A percentile compares a stretch with the other conserved stretches of the same genome.
Evolutionary conservation across 768 basidiomycete species (phyloP).

Genomic region (Hericium rajendrae): DNA sequence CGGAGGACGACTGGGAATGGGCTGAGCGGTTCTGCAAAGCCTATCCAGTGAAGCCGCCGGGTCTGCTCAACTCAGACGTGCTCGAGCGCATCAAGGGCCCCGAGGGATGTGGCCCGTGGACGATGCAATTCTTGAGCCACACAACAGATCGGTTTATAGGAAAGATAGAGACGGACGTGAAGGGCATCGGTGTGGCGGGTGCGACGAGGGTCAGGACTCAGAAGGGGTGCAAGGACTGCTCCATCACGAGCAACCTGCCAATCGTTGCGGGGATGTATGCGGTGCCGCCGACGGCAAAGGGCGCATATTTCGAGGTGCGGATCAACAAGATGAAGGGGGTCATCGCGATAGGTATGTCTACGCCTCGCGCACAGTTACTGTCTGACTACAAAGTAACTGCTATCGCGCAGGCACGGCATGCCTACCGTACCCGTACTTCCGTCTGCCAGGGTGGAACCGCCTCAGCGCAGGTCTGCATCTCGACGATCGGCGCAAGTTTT

Average conservation of each 20-base stretch:
- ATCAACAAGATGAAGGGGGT: constrained; percentile 49
- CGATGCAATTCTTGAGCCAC: constrained; percentile 34
- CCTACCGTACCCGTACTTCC: constrained; percentile 53
- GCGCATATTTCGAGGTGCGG: constrained; percentile 57
- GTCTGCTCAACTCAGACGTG: constrained; percentile 39
- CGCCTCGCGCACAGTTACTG: background rate
- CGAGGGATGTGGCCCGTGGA: constrained; percentile 43
- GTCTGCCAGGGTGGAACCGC: constrained; percentile 66
- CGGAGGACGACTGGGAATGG: constrained; percentile 41
- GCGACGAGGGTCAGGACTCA: constrained; percentile 35
- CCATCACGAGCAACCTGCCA: constrained; percentile 51
- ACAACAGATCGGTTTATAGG: constrained; percentile 35
- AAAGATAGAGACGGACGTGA: constrained; percentile 23
- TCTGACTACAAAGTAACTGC: background rate
- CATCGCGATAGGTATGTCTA: constrained; percentile 44
- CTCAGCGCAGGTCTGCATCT: constrained; percentile 56
- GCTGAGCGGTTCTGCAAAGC: constrained; percentile 41
- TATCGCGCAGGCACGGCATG: constrained; percentile 45
- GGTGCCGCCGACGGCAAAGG: constrained; percentile 35
- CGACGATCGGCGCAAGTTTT: constrained; percentile 67
- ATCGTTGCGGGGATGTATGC: constrained; percentile 53
- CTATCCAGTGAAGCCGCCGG: constrained; percentile 31
- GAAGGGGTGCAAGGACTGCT: constrained; percentile 35
- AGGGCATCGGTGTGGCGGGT: constrained; percentile 22
- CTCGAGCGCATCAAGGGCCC: constrained; percentile 40